Conservation (phyloP, 2,329 filamentous ascomycete species). For the Saccharata proteae region DNA sequence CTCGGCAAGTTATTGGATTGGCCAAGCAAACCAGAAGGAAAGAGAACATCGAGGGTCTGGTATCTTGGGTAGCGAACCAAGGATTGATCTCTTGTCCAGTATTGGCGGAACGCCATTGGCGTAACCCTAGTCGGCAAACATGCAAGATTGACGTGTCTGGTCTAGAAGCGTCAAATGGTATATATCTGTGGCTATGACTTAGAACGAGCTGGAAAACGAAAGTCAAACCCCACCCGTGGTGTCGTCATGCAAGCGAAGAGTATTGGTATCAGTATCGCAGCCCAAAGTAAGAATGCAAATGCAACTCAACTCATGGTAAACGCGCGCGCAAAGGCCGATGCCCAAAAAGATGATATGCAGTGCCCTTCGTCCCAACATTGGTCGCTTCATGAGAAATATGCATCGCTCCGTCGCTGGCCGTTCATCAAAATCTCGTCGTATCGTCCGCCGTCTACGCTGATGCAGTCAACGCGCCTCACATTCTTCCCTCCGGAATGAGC, state of each 20-base stretch:
- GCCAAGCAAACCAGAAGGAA: conserved; percentile 1
- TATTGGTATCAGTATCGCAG: too few species aligned
- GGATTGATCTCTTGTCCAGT: not conserved
- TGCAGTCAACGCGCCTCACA: conserved; percentile 2
- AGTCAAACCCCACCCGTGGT: too few species aligned
- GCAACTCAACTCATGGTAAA: too few species aligned
- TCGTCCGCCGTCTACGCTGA: not conserved
- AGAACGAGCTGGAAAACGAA: too few species aligned
- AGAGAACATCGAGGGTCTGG: not conserved
- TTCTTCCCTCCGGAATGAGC: conserved; percentile 41
- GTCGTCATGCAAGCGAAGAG: too few species aligned
- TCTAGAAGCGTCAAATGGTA: too few species aligned
- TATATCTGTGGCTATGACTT: too few species aligned
- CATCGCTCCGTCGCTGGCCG: not conserved
- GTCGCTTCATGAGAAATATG: not conserved
- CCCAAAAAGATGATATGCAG: too few species aligned
- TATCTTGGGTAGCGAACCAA: not conserved
- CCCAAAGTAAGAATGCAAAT: not conserved
- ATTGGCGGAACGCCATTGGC: too few species aligned
- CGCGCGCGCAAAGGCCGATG: too few species aligned
- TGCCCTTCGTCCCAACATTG: not conserved
- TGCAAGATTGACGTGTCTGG: too few species aligned
- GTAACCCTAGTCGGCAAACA: too few species aligned
- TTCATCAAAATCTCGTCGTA: not conserved
- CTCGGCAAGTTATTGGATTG: not conserved